phyloP scores from a whole-genome alignment of 495 filamentous ascomycete species.

The Chaetomium tenue region DNA sequence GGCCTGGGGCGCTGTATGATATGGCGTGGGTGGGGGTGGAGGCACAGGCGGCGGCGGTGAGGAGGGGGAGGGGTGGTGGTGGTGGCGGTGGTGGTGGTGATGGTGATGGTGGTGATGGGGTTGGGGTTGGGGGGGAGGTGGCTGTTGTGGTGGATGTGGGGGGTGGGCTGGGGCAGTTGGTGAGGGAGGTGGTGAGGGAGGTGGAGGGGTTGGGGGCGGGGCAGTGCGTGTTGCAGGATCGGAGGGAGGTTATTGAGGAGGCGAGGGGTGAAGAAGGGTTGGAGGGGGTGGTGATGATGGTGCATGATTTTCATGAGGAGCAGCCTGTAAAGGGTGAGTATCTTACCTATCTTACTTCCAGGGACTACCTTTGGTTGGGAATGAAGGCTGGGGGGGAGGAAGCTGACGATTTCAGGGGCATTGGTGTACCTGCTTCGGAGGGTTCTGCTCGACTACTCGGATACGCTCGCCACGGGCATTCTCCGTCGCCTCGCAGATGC shows the following conservation, averaged over 20 bases:
- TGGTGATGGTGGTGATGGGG: constrained; percentile 35
- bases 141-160: constrained; percentile 53
- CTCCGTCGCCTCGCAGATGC: constrained; percentile 41
- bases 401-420: constrained; percentile 37
- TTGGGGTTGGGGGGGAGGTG: constrained; percentile 38
- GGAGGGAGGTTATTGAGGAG: constrained; percentile 42
- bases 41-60: constrained; percentile 33
- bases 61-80: constrained; percentile 52
- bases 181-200: constrained; percentile 37
- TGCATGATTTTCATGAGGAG: constrained; percentile 42
- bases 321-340: constrained; percentile 44
- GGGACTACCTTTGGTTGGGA: neutral
- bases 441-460: constrained; percentile 55
- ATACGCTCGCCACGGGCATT: constrained; percentile 39
- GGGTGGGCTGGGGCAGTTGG: constrained; percentile 49
- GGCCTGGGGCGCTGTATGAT: constrained; percentile 27
- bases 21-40: constrained; percentile 30
- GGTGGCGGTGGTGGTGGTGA: constrained; percentile 46
- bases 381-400: neutral
- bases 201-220: constrained; percentile 33
- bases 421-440: constrained; percentile 50
- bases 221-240: constrained; percentile 48
- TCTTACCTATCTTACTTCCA: no score
- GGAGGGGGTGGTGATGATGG: constrained; percentile 37
- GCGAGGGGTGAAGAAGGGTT: constrained; percentile 27